A percentile compares a stretch with the other conserved stretches of the same genome.
These are phyloP conservation scores for Aphanomyces euteiches DNA, from an alignment of 352 stramenopile species.

Conservation along the genomic window DNA sequence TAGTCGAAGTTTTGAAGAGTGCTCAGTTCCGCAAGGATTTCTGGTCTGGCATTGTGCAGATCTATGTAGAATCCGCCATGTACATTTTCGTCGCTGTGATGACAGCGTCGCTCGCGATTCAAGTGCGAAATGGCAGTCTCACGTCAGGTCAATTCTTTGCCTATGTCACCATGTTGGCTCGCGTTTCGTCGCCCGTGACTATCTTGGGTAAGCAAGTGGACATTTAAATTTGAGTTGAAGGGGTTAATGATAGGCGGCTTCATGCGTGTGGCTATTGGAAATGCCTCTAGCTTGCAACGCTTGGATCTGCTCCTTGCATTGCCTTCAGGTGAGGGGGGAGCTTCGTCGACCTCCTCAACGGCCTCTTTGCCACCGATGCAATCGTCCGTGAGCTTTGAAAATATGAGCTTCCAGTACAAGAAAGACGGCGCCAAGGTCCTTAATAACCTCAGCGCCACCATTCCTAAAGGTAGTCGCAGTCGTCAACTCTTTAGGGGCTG, in stretches of 20 bases:
- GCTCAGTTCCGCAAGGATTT: slow-evolving; percentile 88
- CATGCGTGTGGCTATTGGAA: slow-evolving; percentile 30
- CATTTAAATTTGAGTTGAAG: background rate
- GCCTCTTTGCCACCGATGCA: slow-evolving; percentile 12
- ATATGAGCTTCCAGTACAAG: slow-evolving; percentile 27
- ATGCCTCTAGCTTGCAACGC: slow-evolving; percentile 30
- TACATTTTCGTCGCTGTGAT: slow-evolving; percentile 29
- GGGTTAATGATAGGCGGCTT: slow-evolving; percentile 12
- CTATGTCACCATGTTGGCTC: slow-evolving; percentile 29
- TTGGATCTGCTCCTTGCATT: slow-evolving; percentile 25
- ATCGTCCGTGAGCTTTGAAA: slow-evolving; percentile 11
- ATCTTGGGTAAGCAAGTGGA: slow-evolving; percentile 13
- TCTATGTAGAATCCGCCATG: slow-evolving; percentile 30
- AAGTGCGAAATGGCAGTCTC: slow-evolving; percentile 28
- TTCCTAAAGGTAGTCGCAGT: slow-evolving; percentile 20
- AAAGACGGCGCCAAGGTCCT: slow-evolving; percentile 17
- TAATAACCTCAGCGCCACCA: slow-evolving; percentile 15
- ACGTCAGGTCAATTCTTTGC: slow-evolving; percentile 27
- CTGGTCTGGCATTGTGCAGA: slow-evolving; percentile 30
- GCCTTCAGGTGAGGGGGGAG: background rate
- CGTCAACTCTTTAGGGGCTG: background rate
- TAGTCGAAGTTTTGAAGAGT: slow-evolving; percentile 56
- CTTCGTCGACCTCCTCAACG: background rate
- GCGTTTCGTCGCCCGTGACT: slow-evolving; percentile 28
- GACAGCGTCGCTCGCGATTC: slow-evolving; percentile 28